Base-by-base conservation (phyloP, 78 protist genomes). In the Planoprotostelium fungivorum region DNA sequence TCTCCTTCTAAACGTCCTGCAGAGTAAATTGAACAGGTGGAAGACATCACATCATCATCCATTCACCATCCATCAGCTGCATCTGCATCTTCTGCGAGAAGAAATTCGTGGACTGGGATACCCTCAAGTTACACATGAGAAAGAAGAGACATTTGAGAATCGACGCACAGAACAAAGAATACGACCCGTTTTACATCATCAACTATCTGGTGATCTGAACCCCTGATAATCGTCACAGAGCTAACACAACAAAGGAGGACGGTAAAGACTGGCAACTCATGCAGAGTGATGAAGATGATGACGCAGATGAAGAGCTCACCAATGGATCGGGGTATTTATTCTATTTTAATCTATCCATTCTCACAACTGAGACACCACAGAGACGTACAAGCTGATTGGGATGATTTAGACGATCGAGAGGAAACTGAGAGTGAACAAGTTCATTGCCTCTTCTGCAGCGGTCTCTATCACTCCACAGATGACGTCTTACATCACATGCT, bases 61-160 rank as follows among this genome's bases (percentile, higher is more conserved):
- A 5, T 16, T 25, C 16, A 16, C 5, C 73, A 16, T 51, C 16
- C 73, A 25, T 5, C 73, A 51, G 73, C n/a, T 84, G 63, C 0
- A 90, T 88, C 84, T 93, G 95, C 86, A 63, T 93, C n/a, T 93
- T 38, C 35, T 93, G 95, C 63, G 95, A 93, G 28, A 90, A 93
- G 89, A 88, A 34, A 31, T 93, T 93, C 39, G 88, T 87, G 87
- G 88, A 88, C 25, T 34, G 35, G 37, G 28, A 88, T 0, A 91
- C 89, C 16, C 23, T 93, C 28, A 93, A 93, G 85, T 84, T 35
- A 35, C 95, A 93, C 37, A 93, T 93, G 95, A 89, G 90, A 39
- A 93, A 93, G 89, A 93, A 93, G 90, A 90, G 89, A 87, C 95
- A 93, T 84, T 36, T 23, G 29, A 83, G 92, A 87, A 88, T 93